phyloP scores from a whole-genome alignment of 2,329 filamentous ascomycete species.

The Sarocladiaceae sp. region DNA sequence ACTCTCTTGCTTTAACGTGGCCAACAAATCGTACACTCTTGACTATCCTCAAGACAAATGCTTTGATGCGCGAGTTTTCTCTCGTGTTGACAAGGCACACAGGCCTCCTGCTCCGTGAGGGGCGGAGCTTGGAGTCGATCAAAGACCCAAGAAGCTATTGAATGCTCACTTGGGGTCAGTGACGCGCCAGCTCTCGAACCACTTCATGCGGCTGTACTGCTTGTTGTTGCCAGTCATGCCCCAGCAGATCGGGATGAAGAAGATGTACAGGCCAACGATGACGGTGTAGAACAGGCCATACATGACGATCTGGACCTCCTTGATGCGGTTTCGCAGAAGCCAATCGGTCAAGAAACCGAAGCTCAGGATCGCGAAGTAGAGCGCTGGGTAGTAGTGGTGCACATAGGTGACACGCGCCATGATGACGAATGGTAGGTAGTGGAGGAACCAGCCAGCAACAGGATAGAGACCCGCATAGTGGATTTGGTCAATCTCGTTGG shows the following conservation, averaged over 20 bases:
- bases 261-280: constrained; percentile 77
- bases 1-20: too few relatives aligned
- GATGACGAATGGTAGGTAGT: constrained; percentile 91
- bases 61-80: too few relatives aligned
- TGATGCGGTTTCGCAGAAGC: constrained; percentile 64
- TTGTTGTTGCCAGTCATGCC: constrained; percentile 85
- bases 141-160: constrained; percentile 14
- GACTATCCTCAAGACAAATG: too few relatives aligned
- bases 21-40: too few relatives aligned
- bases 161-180: constrained; percentile 45
- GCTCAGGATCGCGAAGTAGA: constrained; percentile 92
- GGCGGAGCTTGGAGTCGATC: neutral
- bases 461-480: constrained; percentile 93
- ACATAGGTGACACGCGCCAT: constrained; percentile 99
- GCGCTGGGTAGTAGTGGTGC: constrained; percentile 96
- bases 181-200: constrained; percentile 85
- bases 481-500: constrained; percentile 83
- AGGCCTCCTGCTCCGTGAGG: too few relatives aligned
- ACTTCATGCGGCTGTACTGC: constrained; percentile 89
- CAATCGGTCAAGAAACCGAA: constrained; percentile 89
- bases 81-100: too few relatives aligned
- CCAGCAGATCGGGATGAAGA: constrained; percentile 93
- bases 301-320: constrained; percentile 59
- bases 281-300: constrained; percentile 70
- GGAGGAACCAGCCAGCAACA: constrained; percentile 88